phyloP scores from a whole-genome alignment of 352 stramenopile species.

The Pythium aphanidermatum region DNA sequence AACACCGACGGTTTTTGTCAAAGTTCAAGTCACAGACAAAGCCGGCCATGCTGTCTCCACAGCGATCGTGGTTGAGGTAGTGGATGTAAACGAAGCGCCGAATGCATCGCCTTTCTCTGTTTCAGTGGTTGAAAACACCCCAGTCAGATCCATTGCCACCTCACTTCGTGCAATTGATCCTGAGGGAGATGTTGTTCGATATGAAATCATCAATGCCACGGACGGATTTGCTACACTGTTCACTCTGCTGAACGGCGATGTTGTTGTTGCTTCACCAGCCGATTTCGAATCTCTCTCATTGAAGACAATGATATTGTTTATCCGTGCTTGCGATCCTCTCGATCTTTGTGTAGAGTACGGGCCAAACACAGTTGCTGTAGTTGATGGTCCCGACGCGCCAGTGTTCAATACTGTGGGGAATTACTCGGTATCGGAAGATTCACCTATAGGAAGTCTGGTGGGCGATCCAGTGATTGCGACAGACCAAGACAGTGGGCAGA shows the following conservation, averaged over 20 bases:
- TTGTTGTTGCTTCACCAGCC: slow-evolving; percentile 8
- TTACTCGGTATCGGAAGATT: slow-evolving; percentile 15
- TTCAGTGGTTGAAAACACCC: slow-evolving; percentile 30
- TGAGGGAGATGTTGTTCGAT: slow-evolving; percentile 30
- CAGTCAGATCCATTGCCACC: slow-evolving; percentile 19
- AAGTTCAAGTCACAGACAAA: slow-evolving; percentile 26
- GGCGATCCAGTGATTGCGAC: slow-evolving; percentile 26
- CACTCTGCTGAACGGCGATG: background rate
- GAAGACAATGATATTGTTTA: slow-evolving; percentile 21
- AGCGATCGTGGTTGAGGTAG: slow-evolving; percentile 29
- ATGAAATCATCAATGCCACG: slow-evolving; percentile 12
- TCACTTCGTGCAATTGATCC: slow-evolving; percentile 26
- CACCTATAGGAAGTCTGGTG: slow-evolving; percentile 9
- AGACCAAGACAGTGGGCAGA: slow-evolving; percentile 46
- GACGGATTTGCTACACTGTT: slow-evolving; percentile 12
- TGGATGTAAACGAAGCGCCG: slow-evolving; percentile 45
- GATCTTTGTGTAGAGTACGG: slow-evolving; percentile 32
- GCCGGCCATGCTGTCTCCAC: slow-evolving; percentile 7
- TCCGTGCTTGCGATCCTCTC: slow-evolving; percentile 37
- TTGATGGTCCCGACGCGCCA: slow-evolving; percentile 36
- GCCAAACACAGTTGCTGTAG: slow-evolving; percentile 29
- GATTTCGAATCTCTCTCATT: slow-evolving; percentile 21
- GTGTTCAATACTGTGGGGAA: slow-evolving; percentile 17
- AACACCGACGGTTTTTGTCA: slow-evolving; percentile 3
- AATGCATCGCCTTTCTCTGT: slow-evolving; percentile 18